Base-by-base conservation (phyloP, 139 green algal species). In the Tetraselmis striata region DNA sequence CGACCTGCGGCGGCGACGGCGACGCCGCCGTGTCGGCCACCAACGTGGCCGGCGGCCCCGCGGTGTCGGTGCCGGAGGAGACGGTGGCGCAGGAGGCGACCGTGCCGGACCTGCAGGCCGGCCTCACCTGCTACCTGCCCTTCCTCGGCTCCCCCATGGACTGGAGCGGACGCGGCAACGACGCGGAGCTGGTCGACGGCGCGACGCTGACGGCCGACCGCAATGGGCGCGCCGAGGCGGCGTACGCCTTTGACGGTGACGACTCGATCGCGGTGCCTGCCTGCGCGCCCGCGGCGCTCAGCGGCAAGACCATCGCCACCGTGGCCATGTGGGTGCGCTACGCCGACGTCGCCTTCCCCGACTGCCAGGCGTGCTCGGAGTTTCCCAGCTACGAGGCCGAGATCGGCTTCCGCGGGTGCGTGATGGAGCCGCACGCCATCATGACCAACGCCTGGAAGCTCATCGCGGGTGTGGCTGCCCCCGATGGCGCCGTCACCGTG, bases 271-370 rank as follows among this genome's bases (percentile, higher is more conserved):
- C 82, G 1, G 18, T 86, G n/a, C 30, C 74, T 23, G 24, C 23
- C n/a, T 86, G 83, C 78, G 28, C 45, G 18, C 30, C 78, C 24
- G 23, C 22, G n/a, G 29, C 45, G 77, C 32, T 67, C 11, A 25
- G 11, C 45, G 45, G 45, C 45, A 67, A 67, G 18, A 67, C 45
- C 11, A 67, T 67, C 5, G 18, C 24, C 59, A 80, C 79, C 28
- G 77, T 86, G 28, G 79, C 78, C 77, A 86, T 86, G 83, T 86
- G 83, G 83, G 59, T 86, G 26, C 67, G 28, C 22, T 86, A 79
- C 79, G 58, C 31, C 22, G 77, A 83, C 24, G 31, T 29, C 1
- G 32, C 27, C 2, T 83, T 86, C 78, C 78, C 83, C 1, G 32
- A 58, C 27, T n/a, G n/a, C n/a, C n/a, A n/a, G n/a, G 30, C 45